Evolutionary conservation across 2,329 filamentous ascomycete species (phyloP), one percentile per base, ranked within the genome.

Genomic region (Fusarium bactridioides): DNA sequence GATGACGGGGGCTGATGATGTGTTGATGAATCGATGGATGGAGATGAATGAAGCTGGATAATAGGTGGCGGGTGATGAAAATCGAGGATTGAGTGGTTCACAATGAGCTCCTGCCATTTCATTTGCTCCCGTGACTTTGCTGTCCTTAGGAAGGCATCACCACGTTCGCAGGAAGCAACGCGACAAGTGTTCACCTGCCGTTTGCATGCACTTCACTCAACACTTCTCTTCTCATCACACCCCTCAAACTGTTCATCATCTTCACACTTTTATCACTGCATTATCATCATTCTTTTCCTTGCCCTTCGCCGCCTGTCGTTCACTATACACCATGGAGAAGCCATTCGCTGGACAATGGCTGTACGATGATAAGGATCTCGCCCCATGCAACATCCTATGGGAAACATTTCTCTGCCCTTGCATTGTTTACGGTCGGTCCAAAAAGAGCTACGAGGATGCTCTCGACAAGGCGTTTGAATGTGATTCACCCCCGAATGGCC

Each of bases 261-360:
- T 58, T 54, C 41, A n/a, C 47, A 54, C 27, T 25, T 37, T 41
- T 21, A 12, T 54, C 23, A 23, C 44, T 62, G 1, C 25, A 19
- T 51, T 31, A 54, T 56, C 44, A 48, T 43, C 59, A 57, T 37
- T 61, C 50, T 48, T 55, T 53, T 64, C 56, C 45, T 58, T 21
- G 29, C 19, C 40, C 29, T 15, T 54, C 45, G 13, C 11, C 29
- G 25, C 29, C 23, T 40, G 21, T 53, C 23, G 18, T 35, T 37
- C 43, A n/a, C 15, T 57, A 12, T 47, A 40, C 25, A 38, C 13
- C 12, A 57, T 57, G 55, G 55, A 57, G 55, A 57, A 57, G 55
- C 43, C 55, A 5, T 23, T 48, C 15, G 29, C 27, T 29, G n/a
- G 45, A 16, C 27, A 37, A 31, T 67, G 66, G 66, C 33, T 57